phyloP scores from a whole-genome alignment of 495 filamentous ascomycete genomes.

The Tirmania nivea region DNA sequence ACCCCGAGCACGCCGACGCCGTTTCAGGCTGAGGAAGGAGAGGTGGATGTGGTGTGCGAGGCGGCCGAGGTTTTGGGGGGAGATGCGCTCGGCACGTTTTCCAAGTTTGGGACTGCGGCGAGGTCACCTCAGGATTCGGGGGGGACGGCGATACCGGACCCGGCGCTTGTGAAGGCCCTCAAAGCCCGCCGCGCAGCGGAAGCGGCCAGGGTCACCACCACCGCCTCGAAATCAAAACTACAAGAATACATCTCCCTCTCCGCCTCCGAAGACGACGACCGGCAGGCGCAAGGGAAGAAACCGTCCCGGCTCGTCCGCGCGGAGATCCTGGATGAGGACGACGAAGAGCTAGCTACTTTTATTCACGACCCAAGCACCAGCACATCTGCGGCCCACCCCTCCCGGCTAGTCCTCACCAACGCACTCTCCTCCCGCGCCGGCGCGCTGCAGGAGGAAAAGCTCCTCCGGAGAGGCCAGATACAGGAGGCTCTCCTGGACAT shows the following conservation, averaged over 20 bases:
- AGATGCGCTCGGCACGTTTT: not conserved
- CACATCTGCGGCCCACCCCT: not conserved
- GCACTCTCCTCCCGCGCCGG: not conserved
- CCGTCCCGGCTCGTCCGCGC: not conserved
- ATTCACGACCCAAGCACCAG: not conserved
- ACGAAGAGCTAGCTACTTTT: not conserved
- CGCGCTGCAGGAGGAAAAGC: not conserved
- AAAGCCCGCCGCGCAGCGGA: conserved; percentile 53
- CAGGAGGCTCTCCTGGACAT: not conserved
- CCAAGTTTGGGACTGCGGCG: not conserved
- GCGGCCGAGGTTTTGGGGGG: not conserved
- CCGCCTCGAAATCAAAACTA: not conserved
- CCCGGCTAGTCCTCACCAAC: not conserved
- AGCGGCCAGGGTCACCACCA: not conserved
- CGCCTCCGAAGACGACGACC: not conserved
- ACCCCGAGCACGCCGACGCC: conserved; percentile 38
- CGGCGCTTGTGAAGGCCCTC: conserved; percentile 78
- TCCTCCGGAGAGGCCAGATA: not conserved
- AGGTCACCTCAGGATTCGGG: not conserved
- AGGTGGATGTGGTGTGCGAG: not conserved
- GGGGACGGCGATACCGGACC: conserved; percentile 40
- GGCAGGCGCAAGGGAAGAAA: not conserved
- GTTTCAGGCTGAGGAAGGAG: not conserved
- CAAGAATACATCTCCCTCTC: not conserved
- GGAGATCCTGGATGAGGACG: not conserved